phyloP scores from a whole-genome alignment of 169 alveolate genomes.

The Plasmodium inui region DNA sequence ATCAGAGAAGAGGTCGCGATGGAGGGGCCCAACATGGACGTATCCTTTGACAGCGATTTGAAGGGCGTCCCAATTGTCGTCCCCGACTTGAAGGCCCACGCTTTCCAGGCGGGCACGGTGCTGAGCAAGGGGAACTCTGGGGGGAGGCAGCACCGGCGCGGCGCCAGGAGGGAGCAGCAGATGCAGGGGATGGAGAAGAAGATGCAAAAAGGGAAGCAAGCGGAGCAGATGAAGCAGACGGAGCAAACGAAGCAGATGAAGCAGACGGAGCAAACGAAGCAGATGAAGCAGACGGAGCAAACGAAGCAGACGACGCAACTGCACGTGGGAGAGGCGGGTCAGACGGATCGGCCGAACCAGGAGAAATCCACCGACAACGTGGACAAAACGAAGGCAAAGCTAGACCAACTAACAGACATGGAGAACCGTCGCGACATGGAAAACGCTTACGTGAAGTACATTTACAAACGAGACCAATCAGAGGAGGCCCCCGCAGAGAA shows the following conservation, averaged over 20 bases:
- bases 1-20: neutral
- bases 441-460: neutral
- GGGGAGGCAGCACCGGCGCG: neutral
- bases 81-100: neutral
- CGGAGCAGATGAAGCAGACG: neutral
- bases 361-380: neutral
- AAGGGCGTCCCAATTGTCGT: neutral
- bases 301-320: neutral
- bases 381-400: neutral
- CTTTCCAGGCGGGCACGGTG: neutral
- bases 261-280: neutral
- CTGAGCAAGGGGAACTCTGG: neutral
- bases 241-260: neutral
- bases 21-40: neutral
- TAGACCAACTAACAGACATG: neutral
- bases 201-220: too few relatives aligned
- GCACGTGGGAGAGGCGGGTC: neutral
- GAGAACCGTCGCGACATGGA: neutral
- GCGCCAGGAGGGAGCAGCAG: neutral
- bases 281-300: neutral
- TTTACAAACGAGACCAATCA: neutral
- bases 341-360: neutral
- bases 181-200: neutral
- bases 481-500: neutral
- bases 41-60: neutral